A percentile compares a stretch with the other conserved stretches of the same genome.
Evolutionary conservation across 768 basidiomycete genomes (phyloP).

Genomic region (Cyclocybe aegerita): DNA sequence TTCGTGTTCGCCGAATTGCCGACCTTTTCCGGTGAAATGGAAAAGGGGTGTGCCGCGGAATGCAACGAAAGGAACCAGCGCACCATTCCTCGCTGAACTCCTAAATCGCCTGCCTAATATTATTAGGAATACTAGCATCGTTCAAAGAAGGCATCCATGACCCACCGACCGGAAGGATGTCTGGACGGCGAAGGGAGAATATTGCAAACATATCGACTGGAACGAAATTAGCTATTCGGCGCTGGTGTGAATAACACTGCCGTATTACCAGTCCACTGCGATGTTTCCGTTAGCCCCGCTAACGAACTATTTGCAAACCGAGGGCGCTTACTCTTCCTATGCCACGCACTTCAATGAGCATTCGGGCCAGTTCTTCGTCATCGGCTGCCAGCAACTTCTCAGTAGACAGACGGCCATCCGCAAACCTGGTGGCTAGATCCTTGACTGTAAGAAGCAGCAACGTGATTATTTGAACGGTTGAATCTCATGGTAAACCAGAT

Average conservation of each 20-base stretch:
- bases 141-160: not conserved
- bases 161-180: slow-evolving; percentile 59
- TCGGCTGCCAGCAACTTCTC: slow-evolving; percentile 65
- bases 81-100: slow-evolving; percentile 73
- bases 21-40: slow-evolving; percentile 52
- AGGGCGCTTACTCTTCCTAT: slow-evolving; percentile 63
- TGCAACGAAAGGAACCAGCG: slow-evolving; percentile 70
- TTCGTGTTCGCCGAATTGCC: slow-evolving; percentile 16
- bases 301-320: slow-evolving; percentile 1
- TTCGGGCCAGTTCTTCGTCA: slow-evolving; percentile 75
- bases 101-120: slow-evolving; percentile 64
- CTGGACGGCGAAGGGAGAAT: slow-evolving; percentile 80
- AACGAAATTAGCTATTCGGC: slow-evolving; percentile 3
- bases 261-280: slow-evolving; percentile 60
- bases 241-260: not conserved
- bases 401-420: slow-evolving; percentile 76
- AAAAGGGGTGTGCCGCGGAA: slow-evolving; percentile 46
- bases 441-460: slow-evolving; percentile 47
- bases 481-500: not conserved
- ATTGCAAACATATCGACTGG: slow-evolving; percentile 93
- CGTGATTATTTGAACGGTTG: not conserved
- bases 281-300: not conserved
- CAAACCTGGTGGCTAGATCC: slow-evolving; percentile 78
- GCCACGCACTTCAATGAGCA: slow-evolving; percentile 77
- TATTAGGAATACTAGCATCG: not conserved